Conservation (phyloP, 2,329 filamentous ascomycete species). For the Stachybotrys chlorohalonatus region DNA sequence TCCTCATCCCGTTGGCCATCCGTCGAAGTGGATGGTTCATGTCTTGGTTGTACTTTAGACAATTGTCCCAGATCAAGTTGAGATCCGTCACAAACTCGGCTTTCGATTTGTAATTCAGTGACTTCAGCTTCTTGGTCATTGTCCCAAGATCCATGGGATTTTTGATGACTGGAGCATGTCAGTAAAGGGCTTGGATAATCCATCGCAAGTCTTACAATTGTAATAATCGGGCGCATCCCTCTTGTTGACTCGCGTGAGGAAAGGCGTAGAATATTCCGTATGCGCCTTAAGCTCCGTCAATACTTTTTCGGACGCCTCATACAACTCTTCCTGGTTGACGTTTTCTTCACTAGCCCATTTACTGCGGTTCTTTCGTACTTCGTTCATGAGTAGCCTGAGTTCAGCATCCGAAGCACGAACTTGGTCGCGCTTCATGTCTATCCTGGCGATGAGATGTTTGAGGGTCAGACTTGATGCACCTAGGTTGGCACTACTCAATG, state of each 20-base stretch:
- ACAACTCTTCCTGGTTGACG: constrained; percentile 93
- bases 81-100: constrained; percentile 90
- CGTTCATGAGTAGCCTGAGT: constrained; percentile 85
- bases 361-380: constrained; percentile 94
- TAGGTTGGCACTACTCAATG: constrained; percentile 85
- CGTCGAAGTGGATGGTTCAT: constrained; percentile 79
- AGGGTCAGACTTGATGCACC: constrained; percentile 92
- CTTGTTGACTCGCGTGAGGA: constrained; percentile 90
- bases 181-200: constrained; percentile 5
- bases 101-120: constrained; percentile 74
- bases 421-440: constrained; percentile 84
- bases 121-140: constrained; percentile 97
- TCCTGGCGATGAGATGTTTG: constrained; percentile 92
- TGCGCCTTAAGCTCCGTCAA: constrained; percentile 94
- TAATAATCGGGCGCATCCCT: constrained; percentile 95
- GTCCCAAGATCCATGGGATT: constrained; percentile 95
- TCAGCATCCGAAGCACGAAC: constrained; percentile 91
- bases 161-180: constrained; percentile 62
- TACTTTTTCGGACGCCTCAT: constrained; percentile 94
- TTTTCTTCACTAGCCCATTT: constrained; percentile 99
- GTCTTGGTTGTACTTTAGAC: constrained; percentile 89
- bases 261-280: constrained; percentile 95
- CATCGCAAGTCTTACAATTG: constrained; percentile 53
- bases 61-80: constrained; percentile 95
- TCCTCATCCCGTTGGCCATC: constrained; percentile 93